Evolutionary conservation across 257 asterid genomes (phyloP).

Genomic region (Gardenia jasminoides): DNA sequence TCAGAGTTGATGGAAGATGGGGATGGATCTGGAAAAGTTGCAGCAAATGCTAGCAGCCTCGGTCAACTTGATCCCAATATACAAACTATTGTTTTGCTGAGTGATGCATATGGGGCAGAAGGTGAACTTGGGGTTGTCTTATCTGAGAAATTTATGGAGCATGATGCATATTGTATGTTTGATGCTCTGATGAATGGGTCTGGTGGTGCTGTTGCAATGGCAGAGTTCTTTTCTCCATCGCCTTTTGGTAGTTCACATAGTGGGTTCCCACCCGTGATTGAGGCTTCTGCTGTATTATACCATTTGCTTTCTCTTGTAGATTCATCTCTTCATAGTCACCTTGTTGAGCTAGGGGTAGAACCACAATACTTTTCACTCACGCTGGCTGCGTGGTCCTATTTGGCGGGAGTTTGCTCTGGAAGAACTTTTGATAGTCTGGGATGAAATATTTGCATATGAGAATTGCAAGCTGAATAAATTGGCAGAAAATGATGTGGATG

Average conservation of each 20-base stretch:
- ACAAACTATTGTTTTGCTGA: constrained; percentile 59
- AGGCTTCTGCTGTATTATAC: constrained; percentile 73
- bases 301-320: constrained; percentile 82
- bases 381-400: constrained; percentile 85
- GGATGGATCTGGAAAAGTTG: constrained; percentile 34
- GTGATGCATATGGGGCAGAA: constrained; percentile 93
- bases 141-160: constrained; percentile 87
- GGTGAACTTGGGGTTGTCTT: constrained; percentile 87
- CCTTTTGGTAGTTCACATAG: constrained; percentile 46
- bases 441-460: constrained; percentile 64
- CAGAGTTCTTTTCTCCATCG: constrained; percentile 70
- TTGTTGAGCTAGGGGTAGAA: constrained; percentile 87
- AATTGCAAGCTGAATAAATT: constrained; percentile 41
- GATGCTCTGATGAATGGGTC: constrained; percentile 82
- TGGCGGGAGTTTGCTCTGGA: constrained; percentile 90
- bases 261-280: constrained; percentile 77
- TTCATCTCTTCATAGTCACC: constrained; percentile 79
- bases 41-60: constrained; percentile 36
- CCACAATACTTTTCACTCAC: constrained; percentile 86
- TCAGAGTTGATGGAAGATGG: constrained; percentile 48
- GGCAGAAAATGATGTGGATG: constrained; percentile 33
- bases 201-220: constrained; percentile 77
- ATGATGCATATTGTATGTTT: constrained; percentile 87
- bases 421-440: constrained; percentile 77
- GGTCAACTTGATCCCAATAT: constrained; percentile 65